Conservation (phyloP, 805 yeast genomes). For the Candida coleopterorum region DNA sequence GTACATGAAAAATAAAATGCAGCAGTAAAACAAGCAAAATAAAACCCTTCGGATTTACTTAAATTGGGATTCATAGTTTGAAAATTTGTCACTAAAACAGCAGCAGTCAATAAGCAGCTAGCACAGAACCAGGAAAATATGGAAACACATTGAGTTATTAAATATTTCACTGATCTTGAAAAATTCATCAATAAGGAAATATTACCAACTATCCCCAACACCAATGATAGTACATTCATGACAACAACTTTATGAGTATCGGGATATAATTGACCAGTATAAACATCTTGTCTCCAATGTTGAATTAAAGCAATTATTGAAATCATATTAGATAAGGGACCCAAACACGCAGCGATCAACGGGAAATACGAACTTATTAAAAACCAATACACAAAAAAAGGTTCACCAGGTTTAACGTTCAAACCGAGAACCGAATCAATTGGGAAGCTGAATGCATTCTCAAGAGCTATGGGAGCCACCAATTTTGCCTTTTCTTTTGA, state of each 20-base stretch:
- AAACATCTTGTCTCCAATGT: constrained; percentile 50
- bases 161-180: constrained; percentile 51
- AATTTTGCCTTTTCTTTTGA: background rate
- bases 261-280: constrained; percentile 16
- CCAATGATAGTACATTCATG: constrained; percentile 60
- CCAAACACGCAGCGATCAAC: constrained; percentile 68
- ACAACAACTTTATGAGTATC: constrained; percentile 45
- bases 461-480: constrained; percentile 15
- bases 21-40: constrained; percentile 70
- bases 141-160: constrained; percentile 57
- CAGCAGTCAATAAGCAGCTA: constrained; percentile 45
- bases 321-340: constrained; percentile 72
- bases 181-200: constrained; percentile 67
- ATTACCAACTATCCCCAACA: constrained; percentile 65
- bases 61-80: constrained; percentile 7
- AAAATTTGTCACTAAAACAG: constrained; percentile 34
- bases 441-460: constrained; percentile 30
- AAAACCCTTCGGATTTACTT: constrained; percentile 58
- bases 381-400: constrained; percentile 51
- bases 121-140: constrained; percentile 65
- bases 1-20: constrained; percentile 58
- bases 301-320: constrained; percentile 69
- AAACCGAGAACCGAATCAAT: constrained; percentile 25
- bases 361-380: constrained; percentile 67
- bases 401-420: constrained; percentile 34